These are phyloP conservation scores for Mycena alexandri DNA, from an alignment of 768 basidiomycete species.

Conservation along the genomic window DNA sequence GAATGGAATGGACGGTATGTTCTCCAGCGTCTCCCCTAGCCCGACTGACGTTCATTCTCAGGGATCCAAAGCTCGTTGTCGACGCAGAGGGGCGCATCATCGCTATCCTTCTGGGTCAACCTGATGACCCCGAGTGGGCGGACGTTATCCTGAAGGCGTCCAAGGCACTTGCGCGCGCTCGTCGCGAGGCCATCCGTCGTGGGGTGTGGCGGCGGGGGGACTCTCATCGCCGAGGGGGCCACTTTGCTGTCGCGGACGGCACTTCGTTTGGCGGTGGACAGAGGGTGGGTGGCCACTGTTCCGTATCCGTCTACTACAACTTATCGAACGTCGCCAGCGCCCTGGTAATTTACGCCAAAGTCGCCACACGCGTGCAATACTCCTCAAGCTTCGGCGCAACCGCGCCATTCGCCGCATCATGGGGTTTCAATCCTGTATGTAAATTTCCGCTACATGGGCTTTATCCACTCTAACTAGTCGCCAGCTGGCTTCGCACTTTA, in stretches of 20 bases:
- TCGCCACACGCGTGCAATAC: not conserved
- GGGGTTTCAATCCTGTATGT: not conserved
- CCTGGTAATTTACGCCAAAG: not conserved
- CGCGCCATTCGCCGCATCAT: not conserved
- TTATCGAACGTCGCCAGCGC: not conserved
- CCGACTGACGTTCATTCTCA: not conserved
- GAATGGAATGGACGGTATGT: conserved; percentile 2
- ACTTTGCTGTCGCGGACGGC: not conserved
- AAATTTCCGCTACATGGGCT: not conserved
- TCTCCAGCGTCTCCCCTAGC: too few relatives aligned
- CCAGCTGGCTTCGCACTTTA: not conserved
- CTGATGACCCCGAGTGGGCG: not conserved
- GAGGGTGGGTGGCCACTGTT: not conserved
- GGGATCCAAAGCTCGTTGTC: not conserved
- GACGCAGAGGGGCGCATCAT: conserved; percentile 4
- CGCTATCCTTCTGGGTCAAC: not conserved
- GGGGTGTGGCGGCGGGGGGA: not conserved
- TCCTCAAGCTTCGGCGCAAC: not conserved
- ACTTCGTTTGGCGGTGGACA: not conserved
- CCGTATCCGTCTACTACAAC: too few relatives aligned
- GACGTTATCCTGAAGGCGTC: not conserved
- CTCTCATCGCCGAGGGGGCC: not conserved
- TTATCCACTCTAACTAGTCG: too few relatives aligned
- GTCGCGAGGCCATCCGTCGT: not conserved
- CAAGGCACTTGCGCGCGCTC: not conserved